These are phyloP conservation scores for Pythium guiyangense DNA, from an alignment of 352 stramenopile genomes.

Conservation along the genomic window DNA sequence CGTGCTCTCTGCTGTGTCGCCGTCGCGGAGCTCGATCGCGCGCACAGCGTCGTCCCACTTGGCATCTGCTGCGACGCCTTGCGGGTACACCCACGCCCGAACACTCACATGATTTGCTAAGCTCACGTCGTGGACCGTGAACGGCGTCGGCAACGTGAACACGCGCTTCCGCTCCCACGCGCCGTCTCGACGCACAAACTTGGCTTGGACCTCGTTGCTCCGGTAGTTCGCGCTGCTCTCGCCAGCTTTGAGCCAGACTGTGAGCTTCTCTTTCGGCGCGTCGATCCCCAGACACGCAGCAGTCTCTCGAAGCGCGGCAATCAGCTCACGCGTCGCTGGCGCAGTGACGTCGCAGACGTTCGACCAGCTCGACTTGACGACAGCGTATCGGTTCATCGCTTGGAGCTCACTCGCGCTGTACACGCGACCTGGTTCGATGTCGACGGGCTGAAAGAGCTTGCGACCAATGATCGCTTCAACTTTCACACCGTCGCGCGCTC, in stretches of 20 bases:
- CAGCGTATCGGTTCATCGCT: not conserved
- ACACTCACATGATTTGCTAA: not conserved
- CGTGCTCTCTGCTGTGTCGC: not conserved
- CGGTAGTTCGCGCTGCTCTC: not conserved
- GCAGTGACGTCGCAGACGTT: conserved; percentile 1
- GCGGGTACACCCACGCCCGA: not conserved
- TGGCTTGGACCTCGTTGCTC: not conserved
- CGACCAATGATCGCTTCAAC: conserved; percentile 1
- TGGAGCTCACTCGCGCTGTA: not conserved
- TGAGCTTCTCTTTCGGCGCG: conserved; percentile 3
- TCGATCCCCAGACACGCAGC: not conserved
- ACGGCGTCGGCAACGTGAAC: not conserved
- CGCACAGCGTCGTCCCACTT: not conserved
- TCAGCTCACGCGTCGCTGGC: not conserved
- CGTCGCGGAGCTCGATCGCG: not conserved
- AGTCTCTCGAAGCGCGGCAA: not conserved
- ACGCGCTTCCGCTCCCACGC: not conserved
- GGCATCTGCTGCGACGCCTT: not conserved
- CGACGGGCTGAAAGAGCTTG: conserved; percentile 1
- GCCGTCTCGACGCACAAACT: conserved; percentile 1
- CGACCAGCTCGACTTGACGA: conserved; percentile 7
- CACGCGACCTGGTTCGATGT: not conserved
- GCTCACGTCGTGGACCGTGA: not conserved
- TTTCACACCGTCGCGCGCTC: not conserved
- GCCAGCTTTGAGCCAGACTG: not conserved